Base-by-base conservation (phyloP, 2,329 filamentous ascomycete genomes). In the Diaporthe ilicicola region DNA sequence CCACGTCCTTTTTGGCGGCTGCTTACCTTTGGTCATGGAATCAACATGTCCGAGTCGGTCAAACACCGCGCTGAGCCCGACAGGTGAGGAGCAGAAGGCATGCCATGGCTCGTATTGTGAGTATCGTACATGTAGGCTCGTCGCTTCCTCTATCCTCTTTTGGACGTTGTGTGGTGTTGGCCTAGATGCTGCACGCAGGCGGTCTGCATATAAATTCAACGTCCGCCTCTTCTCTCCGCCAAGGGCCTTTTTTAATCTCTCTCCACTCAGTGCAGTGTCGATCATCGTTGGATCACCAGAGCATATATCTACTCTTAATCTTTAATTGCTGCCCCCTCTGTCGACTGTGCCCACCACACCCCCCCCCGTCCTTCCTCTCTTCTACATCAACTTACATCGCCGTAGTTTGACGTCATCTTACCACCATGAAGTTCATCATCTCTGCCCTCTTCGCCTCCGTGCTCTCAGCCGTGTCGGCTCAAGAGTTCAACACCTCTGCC, bases 401-500 rank as follows among this genome's bases (percentile, higher is more conserved):
- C n/a, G 3, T 22, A 50, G 17, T 27, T 59, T 53, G 61, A 70
- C 61, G 62, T 71, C 32, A 68, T 62, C 46, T 29, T 27, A 69
- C 37, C 73, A 56, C 62, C 66, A 74, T 71, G 80, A 80, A 77
- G 76, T 76, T 76, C 69, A 74, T 76, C 37, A 42, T 77, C 19
- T 64, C 77, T 2, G 64, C 75, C 62, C 72, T 79, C 24, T 50
- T 79, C 62, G 76, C 78, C 72, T 64, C 80, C 65, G 77, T 76
- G 66, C 75, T 74, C 70, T 75, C 74, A 12, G 73, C 55, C 15
- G 77, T 74, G 8, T 76, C 75, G 19, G 80, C 79, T 15, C 80
- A 82, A 71, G 34, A 73, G 1, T 72, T 55, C 72, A 76, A 74
- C 56, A 78, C 80, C 65, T 76, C 74, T 1, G 79, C 75, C 19